phyloP scores from a whole-genome alignment of 169 alveolate genomes.

The Cryptosporidium parvum region DNA sequence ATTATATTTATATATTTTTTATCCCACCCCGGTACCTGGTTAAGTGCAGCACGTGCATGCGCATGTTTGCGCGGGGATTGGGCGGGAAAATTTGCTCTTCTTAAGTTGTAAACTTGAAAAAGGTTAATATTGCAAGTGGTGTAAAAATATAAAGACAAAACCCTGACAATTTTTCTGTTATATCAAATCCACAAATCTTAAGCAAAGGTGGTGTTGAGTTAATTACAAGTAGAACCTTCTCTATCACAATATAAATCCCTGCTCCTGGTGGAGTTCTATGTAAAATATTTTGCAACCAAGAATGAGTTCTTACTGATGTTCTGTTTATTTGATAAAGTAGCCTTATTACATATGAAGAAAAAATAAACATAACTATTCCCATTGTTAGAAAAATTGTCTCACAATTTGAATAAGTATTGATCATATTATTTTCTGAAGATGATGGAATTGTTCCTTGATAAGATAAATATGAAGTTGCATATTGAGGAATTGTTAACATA shows the following conservation, averaged over 20 bases:
- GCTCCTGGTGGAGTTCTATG: constrained; percentile 77
- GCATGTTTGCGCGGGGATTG: neutral
- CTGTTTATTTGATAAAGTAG: constrained; percentile 49
- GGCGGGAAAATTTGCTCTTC: neutral
- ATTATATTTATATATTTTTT: too few species aligned
- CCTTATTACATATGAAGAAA: constrained; percentile 37
- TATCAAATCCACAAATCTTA: constrained; percentile 56
- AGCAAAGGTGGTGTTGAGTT: constrained; percentile 66
- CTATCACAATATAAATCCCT: constrained; percentile 70
- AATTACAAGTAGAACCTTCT: constrained; percentile 55
- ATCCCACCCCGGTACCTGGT: neutral
- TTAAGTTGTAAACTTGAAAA: neutral
- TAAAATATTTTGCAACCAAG: constrained; percentile 56
- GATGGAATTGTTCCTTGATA: neutral
- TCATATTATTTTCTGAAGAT: neutral
- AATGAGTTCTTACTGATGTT: constrained; percentile 63
- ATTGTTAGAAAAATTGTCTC: constrained; percentile 41
- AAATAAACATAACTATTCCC: constrained; percentile 33
- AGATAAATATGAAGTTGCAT: neutral
- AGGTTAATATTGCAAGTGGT: constrained; percentile 11
- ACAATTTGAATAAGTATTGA: constrained; percentile 39
- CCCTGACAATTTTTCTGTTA: constrained; percentile 58
- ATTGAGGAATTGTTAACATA: constrained; percentile 10
- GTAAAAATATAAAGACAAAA: constrained; percentile 53
- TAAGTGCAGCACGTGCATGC: neutral